Conservation (phyloP, 345 rosid genomes). For the Raphanus sativus region DNA sequence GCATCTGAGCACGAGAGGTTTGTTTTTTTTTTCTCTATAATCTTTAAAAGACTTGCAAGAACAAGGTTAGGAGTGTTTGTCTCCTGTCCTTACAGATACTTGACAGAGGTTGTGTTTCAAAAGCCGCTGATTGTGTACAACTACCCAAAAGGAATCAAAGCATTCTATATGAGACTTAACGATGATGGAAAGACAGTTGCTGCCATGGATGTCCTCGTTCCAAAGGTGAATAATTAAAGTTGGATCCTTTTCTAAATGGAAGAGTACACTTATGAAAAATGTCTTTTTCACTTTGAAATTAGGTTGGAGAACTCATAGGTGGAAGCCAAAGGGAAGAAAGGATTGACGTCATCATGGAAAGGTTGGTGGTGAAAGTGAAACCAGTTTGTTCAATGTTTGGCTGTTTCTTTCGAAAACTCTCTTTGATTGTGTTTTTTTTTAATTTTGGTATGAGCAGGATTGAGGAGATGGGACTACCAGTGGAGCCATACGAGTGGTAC, state of each 20-base stretch:
- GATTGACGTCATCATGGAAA: constrained; percentile 54
- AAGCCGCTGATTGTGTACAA: constrained; percentile 92
- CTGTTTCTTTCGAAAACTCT: background rate
- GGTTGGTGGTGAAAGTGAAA: constrained; percentile 46
- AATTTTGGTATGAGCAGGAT: constrained; percentile 49
- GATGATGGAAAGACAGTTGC: constrained; percentile 89
- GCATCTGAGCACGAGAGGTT: constrained; percentile 98
- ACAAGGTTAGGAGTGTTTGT: background rate
- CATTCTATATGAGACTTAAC: constrained; percentile 95
- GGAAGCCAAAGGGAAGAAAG: constrained; percentile 99
- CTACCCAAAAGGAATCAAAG: constrained; percentile 92
- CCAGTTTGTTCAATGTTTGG: background rate
- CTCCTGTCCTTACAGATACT: constrained; percentile 49
- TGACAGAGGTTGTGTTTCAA: constrained; percentile 80
- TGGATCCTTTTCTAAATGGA: background rate
- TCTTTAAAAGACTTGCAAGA: background rate
- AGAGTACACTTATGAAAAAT: background rate
- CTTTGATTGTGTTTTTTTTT: background rate
- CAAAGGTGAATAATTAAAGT: constrained; percentile 54
- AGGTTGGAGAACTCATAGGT: constrained; percentile 98
- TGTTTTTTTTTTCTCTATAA: background rate
- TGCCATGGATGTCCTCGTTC: constrained; percentile 96
- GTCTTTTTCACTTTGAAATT: background rate
- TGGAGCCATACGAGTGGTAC: constrained; percentile 90
- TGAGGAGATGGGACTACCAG: constrained; percentile 67